Percentiles rank a stretch among this genome's conserved stretches.
Evolutionary conservation across 2,329 filamentous ascomycete genomes (phyloP).

Genomic region (Pyricularia grisea): DNA sequence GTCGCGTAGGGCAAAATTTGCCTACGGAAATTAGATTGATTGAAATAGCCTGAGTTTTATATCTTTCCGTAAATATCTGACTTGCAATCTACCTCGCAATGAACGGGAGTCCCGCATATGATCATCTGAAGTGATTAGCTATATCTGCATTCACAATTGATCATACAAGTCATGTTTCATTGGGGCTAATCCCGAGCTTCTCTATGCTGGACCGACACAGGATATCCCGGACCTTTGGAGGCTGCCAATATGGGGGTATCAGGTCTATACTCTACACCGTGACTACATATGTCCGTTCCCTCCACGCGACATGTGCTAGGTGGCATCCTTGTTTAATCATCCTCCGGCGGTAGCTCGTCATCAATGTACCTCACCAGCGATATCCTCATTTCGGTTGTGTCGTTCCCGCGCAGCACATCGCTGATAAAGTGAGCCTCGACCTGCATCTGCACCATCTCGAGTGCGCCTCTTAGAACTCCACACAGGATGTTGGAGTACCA

Average conservation of each 20-base stretch:
- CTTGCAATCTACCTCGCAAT: too few relatives aligned
- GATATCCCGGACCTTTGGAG: not conserved
- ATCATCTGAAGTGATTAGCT: not conserved
- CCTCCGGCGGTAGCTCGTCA: slow-evolving; percentile 92
- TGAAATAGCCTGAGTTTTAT: not conserved
- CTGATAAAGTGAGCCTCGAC: slow-evolving; percentile 95
- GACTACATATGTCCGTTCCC: not conserved
- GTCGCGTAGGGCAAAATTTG: not conserved
- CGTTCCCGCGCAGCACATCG: slow-evolving; percentile 84
- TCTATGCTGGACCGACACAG: not conserved
- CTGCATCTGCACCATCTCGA: slow-evolving; percentile 99
- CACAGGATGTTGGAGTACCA: slow-evolving; percentile 99
- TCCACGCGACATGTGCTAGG: not conserved
- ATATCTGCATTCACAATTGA: not conserved
- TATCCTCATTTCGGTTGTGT: slow-evolving; percentile 95
- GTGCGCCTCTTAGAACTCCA: slow-evolving; percentile 77
- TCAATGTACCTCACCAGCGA: slow-evolving; percentile 90
- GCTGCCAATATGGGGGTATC: not conserved
- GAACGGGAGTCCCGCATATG: not conserved
- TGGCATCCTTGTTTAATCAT: slow-evolving; percentile 52
- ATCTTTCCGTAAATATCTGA: not conserved
- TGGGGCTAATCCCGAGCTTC: not conserved
- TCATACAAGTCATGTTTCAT: not conserved
- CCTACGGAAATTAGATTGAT: not conserved
- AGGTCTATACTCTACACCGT: not conserved